Evolutionary conservation across 805 yeast species (phyloP), one percentile per base, ranked within the genome.

Genomic region (Metschnikowia matae): DNA sequence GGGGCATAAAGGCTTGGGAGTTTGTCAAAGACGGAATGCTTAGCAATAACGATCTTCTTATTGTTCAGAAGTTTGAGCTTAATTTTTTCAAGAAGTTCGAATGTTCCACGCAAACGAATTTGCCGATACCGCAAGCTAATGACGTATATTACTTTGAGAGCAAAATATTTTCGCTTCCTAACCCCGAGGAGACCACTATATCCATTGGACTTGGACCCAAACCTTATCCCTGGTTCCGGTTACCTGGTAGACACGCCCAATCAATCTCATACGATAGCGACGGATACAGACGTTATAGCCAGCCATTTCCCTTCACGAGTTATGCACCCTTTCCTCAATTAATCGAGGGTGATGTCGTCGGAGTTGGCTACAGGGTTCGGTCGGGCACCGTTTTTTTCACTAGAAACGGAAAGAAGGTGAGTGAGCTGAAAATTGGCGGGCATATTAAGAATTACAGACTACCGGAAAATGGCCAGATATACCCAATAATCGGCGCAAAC

Each of bases 371-470:
- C 62, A 78, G 92, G 52, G 82, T 88, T 2, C 75, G 89, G 41
- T 75, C 88, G 15, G 96, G 97, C 2, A 84, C 96, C 0, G 78
- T 94, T 0, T 94, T 94, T 61, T 94, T 91, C 74, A 94, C 99
- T 0, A 79, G 96, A 57, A 94, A 94, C 61, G 99, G 99, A 29
- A 89, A 89, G 64, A 89, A 89, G 62, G 70, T 94, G 23, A 80
- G 81, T 36, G 97, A 91, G 62, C 84, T 87, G 47, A 83, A 83
- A 46, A 76, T 89, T 34, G 94, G 92, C 11, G 92, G 92, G 2
- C 94, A 87, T 61, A 68, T 84, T 32, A 84, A 80, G 58, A 83
- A 88, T 43, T 84, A 89, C 76, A 84, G 80, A 55, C 74, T 81
- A 55, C 64, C 68, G 3, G 55, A 61, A 36, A 34, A 42, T 20